Evolutionary conservation across 2,329 filamentous ascomycete genomes (phyloP).

Genomic region (Monosporascus sp.): DNA sequence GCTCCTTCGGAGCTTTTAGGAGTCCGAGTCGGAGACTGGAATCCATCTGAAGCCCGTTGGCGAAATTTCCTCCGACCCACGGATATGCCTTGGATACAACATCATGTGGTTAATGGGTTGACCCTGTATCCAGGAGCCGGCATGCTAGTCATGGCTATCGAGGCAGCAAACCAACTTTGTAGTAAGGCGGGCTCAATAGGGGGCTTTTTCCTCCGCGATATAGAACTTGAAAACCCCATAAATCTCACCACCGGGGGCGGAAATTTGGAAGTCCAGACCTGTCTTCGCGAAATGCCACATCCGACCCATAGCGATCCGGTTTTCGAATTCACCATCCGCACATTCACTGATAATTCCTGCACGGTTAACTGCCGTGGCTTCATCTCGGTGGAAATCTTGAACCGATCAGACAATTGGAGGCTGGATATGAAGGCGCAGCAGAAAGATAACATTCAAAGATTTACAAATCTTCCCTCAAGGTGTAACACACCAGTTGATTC

Average conservation of each 20-base stretch:
- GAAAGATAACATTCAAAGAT: neutral
- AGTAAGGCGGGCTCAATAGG: neutral
- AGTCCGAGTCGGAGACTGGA: slow-evolving; percentile 10
- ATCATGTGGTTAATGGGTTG: slow-evolving; percentile 32
- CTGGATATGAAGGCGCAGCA: neutral
- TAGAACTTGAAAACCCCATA: slow-evolving; percentile 1
- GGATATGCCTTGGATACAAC: slow-evolving; percentile 36
- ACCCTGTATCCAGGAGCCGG: slow-evolving; percentile 26
- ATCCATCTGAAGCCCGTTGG: slow-evolving; percentile 29
- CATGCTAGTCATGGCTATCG: slow-evolving; percentile 27
- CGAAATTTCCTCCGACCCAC: slow-evolving; percentile 33
- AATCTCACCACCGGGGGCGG: neutral
- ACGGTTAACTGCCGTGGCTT: slow-evolving; percentile 7
- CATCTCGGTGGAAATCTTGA: slow-evolving; percentile 1
- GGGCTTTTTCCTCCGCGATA: too few species aligned
- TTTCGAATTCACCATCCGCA: slow-evolving; percentile 7
- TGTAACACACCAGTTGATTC: neutral
- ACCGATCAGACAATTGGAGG: neutral
- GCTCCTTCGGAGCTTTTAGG: slow-evolving; percentile 23
- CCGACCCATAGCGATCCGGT: neutral
- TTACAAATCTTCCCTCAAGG: neutral
- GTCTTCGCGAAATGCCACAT: neutral
- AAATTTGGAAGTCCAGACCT: slow-evolving; percentile 8
- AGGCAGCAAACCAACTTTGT: slow-evolving; percentile 17
- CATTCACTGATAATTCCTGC: neutral